phyloP scores from a whole-genome alignment of 2,329 filamentous ascomycete species.

The Neofusicoccum ribis region DNA sequence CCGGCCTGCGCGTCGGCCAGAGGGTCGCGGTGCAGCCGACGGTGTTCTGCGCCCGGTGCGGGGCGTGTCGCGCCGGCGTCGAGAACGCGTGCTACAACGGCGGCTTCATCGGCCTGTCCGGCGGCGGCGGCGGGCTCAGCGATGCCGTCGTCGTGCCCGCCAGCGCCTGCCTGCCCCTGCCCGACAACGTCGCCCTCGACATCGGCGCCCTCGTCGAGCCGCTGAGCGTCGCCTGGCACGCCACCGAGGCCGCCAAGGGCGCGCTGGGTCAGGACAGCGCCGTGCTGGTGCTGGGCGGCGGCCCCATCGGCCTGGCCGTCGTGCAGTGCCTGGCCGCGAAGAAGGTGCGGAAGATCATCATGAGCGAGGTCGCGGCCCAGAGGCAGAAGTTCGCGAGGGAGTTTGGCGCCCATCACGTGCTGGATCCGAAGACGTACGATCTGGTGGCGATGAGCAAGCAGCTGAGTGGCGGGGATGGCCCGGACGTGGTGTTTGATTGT shows the following conservation, averaged over 20 bases:
- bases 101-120: slow-evolving; percentile 54
- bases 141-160: slow-evolving; percentile 56
- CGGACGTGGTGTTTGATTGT: slow-evolving; percentile 63
- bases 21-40: slow-evolving; percentile 61
- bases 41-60: slow-evolving; percentile 58
- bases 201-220: slow-evolving; percentile 63
- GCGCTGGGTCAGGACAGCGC: slow-evolving; percentile 39
- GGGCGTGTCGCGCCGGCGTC: slow-evolving; percentile 53
- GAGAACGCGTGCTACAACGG: slow-evolving; percentile 61
- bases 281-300: slow-evolving; percentile 60
- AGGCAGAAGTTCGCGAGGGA: slow-evolving; percentile 54
- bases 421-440: slow-evolving; percentile 55
- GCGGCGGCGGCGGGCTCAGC: slow-evolving; percentile 57
- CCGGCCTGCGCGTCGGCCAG: slow-evolving; percentile 54
- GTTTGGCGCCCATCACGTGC: slow-evolving; percentile 57
- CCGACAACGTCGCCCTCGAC: slow-evolving; percentile 54
- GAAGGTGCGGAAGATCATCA: slow-evolving; percentile 57
- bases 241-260: slow-evolving; percentile 26
- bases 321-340: slow-evolving; percentile 59
- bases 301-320: slow-evolving; percentile 63
- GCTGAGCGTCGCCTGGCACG: slow-evolving; percentile 65
- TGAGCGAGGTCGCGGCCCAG: slow-evolving; percentile 55
- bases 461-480: slow-evolving; percentile 52
- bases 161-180: slow-evolving; percentile 51
- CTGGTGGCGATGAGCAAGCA: slow-evolving; percentile 48